A percentile compares a stretch with the other conserved stretches of the same genome.
Conservation (phyloP, 2,329 filamentous ascomycete genomes). For the Ophiobolus disseminans region DNA sequence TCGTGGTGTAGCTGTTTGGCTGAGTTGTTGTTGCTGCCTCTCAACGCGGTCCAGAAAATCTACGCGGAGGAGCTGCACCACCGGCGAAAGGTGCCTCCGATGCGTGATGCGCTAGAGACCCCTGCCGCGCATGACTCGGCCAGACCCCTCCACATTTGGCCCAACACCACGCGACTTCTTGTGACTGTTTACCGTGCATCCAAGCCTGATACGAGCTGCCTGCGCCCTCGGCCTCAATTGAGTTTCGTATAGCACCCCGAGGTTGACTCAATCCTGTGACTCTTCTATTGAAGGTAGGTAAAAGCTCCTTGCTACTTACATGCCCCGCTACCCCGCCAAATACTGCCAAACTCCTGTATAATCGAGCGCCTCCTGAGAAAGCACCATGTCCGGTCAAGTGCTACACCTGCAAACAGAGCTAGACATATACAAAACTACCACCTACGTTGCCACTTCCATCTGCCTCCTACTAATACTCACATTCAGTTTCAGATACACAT, state of each 20-base stretch:
- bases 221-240: slow-evolving; percentile 1
- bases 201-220: slow-evolving; percentile 13
- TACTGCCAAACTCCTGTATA: slow-evolving; percentile 4
- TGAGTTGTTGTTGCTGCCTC: slow-evolving; percentile 37
- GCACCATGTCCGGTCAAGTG: no score
- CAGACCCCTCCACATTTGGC: slow-evolving; percentile 33
- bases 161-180: slow-evolving; percentile 30
- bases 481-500: not conserved
- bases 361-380: no score
- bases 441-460: no score
- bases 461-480: not conserved
- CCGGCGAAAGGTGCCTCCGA: slow-evolving; percentile 34
- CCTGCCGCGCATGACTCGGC: slow-evolving; percentile 35
- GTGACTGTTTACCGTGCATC: slow-evolving; percentile 24
- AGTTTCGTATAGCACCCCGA: not conserved
- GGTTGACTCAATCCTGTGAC: slow-evolving; percentile 21
- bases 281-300: slow-evolving; percentile 31
- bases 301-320: slow-evolving; percentile 10
- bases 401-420: no score
- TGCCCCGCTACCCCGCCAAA: slow-evolving; percentile 46
- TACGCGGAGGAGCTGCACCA: slow-evolving; percentile 29
- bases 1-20: slow-evolving; percentile 35
- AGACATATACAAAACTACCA: no score
- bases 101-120: slow-evolving; percentile 13
- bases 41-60: slow-evolving; percentile 37